Percentiles rank a stretch among this genome's conserved stretches.
These are phyloP conservation scores for Tolypocladium endophyticum DNA, from an alignment of 2,329 filamentous ascomycete genomes.

Conservation along the genomic window DNA sequence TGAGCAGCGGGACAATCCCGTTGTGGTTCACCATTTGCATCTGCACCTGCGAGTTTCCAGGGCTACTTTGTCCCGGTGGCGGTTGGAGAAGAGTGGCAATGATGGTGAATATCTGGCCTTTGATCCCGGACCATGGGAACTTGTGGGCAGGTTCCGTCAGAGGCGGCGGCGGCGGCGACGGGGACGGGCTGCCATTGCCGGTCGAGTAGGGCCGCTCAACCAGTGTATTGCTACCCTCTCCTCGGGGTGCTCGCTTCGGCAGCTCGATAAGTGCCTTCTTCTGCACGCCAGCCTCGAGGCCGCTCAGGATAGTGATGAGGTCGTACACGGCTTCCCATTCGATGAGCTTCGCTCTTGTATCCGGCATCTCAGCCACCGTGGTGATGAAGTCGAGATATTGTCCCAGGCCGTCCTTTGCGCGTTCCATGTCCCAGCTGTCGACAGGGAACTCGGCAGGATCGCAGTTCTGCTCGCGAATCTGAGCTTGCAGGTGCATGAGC, in stretches of 20 bases:
- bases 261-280: slow-evolving; percentile 59
- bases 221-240: slow-evolving; percentile 17
- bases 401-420: slow-evolving; percentile 87
- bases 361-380: slow-evolving; percentile 74
- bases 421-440: slow-evolving; percentile 95
- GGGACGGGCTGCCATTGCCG: slow-evolving; percentile 14
- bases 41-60: slow-evolving; percentile 66
- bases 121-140: slow-evolving; percentile 64
- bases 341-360: slow-evolving; percentile 74
- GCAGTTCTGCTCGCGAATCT: slow-evolving; percentile 67
- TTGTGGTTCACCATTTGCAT: slow-evolving; percentile 77
- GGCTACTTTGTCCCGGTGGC: slow-evolving; percentile 48
- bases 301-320: slow-evolving; percentile 74
- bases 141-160: slow-evolving; percentile 55
- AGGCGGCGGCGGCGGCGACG: slow-evolving; percentile 28
- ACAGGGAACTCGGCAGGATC: slow-evolving; percentile 83
- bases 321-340: slow-evolving; percentile 91
- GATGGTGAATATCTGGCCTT: slow-evolving; percentile 85
- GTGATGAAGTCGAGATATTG: slow-evolving; percentile 93
- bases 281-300: slow-evolving; percentile 77
- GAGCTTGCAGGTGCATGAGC: slow-evolving; percentile 86
- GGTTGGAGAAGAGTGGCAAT: slow-evolving; percentile 85
- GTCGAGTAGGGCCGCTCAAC: slow-evolving; percentile 56
- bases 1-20: slow-evolving; percentile 77
- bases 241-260: slow-evolving; percentile 17